These are phyloP conservation scores for Xylaria flabelliformis DNA, from an alignment of 495 filamentous ascomycete genomes.

Conservation along the genomic window DNA sequence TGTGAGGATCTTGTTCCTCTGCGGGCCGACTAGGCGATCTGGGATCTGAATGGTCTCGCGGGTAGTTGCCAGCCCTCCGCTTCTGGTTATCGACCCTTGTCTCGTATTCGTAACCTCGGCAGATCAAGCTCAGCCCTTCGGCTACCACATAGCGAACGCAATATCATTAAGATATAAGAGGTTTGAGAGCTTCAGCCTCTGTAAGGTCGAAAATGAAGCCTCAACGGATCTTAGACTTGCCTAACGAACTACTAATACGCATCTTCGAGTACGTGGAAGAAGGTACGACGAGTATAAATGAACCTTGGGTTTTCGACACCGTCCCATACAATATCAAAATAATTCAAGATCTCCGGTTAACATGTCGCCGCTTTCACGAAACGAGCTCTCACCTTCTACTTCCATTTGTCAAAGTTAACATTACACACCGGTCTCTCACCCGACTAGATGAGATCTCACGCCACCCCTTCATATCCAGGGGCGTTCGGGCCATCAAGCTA, in stretches of 20 bases:
- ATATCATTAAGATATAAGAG: neutral
- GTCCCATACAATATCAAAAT: neutral
- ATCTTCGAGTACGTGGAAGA: slow-evolving; percentile 1
- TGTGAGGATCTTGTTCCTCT: too few species aligned
- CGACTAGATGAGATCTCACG: slow-evolving; percentile 4
- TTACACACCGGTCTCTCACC: neutral
- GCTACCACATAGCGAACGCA: too few species aligned
- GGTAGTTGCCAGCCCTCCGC: too few species aligned
- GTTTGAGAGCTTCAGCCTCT: neutral
- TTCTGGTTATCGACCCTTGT: too few species aligned
- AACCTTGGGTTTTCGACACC: too few species aligned
- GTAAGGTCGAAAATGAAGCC: neutral
- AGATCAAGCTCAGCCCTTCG: neutral
- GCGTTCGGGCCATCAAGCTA: neutral
- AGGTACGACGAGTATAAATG: neutral
- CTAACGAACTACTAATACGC: neutral
- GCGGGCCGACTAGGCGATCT: too few species aligned
- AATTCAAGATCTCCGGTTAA: neutral
- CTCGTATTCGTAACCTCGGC: too few species aligned
- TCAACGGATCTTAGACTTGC: neutral
- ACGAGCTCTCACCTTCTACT: neutral
- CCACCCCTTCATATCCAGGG: slow-evolving; percentile 11
- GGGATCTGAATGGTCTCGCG: too few species aligned
- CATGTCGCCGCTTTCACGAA: neutral
- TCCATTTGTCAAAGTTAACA: neutral